Base-by-base conservation (phyloP, 129 eudicot genomes). In the Apium graveolens region DNA sequence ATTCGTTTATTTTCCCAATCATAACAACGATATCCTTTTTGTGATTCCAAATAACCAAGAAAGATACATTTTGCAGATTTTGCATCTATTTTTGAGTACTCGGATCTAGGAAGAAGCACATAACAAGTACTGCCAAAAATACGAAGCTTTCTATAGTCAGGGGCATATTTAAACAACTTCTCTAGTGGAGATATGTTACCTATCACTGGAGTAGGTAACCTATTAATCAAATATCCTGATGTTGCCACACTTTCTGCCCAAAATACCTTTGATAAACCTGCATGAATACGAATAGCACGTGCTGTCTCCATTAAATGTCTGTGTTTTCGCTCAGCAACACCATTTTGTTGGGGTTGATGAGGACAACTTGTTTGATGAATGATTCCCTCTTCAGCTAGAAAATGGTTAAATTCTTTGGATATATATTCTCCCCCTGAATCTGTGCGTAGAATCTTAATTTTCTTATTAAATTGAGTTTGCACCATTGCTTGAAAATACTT, bases 261-360 rank as follows among this genome's bases (percentile, higher is more conserved):
- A n/a, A 63, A 63, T 4, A 63, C 13, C 20, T 65, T 65, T 29
- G 71, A 39, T 31, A 65, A 65, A 5, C 18, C 71, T 1, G 18
- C 38, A 29, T 65, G 9, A 29, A 65, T 26, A 10, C 70, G 37
- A 12, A 65, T 14, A 31, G 71, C 71, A 2, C 37, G 39, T 65
- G 71, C 11, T 29, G 71, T 29, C 71, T 65, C 20, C 13, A 65
- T 65, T 65, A 65, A 21, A 13, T 65, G 70, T 31, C 70, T 65
- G 29, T 65, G 70, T 29, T 65, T 29, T 11, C 39, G 34, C 18
- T 65, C 39, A 29, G 17, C 27, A 62, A 62, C 34, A 24, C 78
- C 78, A 75, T 75, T 35, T 46, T 75, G 39, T 29, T 44, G 78
- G 5, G 78, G 57, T 31, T 42, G 32, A 20, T 24, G 55, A 74